Base-by-base conservation (phyloP, 352 stramenopile genomes). In the Vaucheria bursata region DNA sequence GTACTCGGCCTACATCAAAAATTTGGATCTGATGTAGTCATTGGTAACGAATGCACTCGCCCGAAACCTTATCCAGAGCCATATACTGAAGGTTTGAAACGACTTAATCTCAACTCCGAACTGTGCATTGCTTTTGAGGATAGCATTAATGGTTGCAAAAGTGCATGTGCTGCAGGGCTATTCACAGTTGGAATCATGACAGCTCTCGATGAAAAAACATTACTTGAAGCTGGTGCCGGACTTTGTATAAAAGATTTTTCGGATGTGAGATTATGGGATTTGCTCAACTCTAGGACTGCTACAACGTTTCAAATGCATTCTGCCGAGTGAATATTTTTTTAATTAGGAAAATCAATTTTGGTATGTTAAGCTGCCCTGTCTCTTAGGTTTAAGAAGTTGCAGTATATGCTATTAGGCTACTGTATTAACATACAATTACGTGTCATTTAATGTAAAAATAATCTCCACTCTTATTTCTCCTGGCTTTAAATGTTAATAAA, bases 91-190 rank as follows among this genome's bases (percentile, higher is more conserved):
- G 79, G 79, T 6, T 36, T 85, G 39, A 36, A 72, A 18, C 49
- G 76, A 32, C 73, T 85, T 7, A 73, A 25, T 32, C 64, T 85
- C 1, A 36, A 71, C 36, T 71, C 79, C 29, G 45, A 67, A 29
- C 64, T 34, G 1, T 85, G 79, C 64, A 81, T 85, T 18, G 79
- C 79, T 2, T 85, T 85, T 53, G 79, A 85, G 70, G 79, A 85
- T 70, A 81, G 72, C 36, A 50, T 84, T 18, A 84, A 78, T 59
- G 79, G 79, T 1, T 66, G 71, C 8, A 33, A 36, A 12, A 76
- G 59, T 1, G 79, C 79, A 7, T 50, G 78, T 7, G 71, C 79
- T 8, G 79, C 79, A 18, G 75, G 76, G 29, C 72, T 85, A 29
- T 79, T 71, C 39, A 85, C 79, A 32, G 67, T 85, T 1, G 79